phyloP scores from a whole-genome alignment of 306 rosid genomes.

The Alnus rubra region DNA sequence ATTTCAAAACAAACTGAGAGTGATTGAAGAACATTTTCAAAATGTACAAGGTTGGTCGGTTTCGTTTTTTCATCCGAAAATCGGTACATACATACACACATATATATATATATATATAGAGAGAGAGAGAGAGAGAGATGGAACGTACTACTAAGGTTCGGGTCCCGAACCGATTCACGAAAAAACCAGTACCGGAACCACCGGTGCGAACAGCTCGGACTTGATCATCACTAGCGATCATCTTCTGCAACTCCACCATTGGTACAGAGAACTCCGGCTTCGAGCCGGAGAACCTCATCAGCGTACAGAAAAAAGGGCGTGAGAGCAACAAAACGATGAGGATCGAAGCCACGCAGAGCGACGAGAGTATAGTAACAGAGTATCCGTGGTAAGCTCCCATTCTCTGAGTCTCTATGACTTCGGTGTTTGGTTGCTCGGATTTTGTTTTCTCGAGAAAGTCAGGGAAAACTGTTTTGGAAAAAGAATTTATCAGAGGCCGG shows the following conservation, averaged over 20 bases:
- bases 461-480: conserved; percentile 7
- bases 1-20: not conserved
- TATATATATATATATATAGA: not conserved
- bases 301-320: not conserved
- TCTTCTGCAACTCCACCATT: conserved; percentile 17
- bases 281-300: not conserved
- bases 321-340: conserved; percentile 11
- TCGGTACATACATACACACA: not conserved
- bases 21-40: not conserved
- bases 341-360: conserved; percentile 15
- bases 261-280: conserved; percentile 10
- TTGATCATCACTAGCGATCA: not conserved
- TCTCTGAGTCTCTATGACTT: not conserved
- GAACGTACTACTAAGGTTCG: conserved; percentile 15
- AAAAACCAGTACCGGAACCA: not conserved
- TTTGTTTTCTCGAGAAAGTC: conserved; percentile 8
- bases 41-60: not conserved
- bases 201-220: not conserved
- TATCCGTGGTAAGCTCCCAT: conserved; percentile 1
- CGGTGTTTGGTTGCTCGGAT: conserved; percentile 23
- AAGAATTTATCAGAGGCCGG: not conserved
- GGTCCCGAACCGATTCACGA: not conserved
- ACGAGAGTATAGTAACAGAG: not conserved
- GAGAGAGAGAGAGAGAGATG: not conserved
- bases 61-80: not conserved